A percentile compares a stretch with the other conserved stretches of the same genome.
Evolutionary conservation across 2,329 filamentous ascomycete species (phyloP).

Genomic region (Phaeosphaeriaceae sp.): DNA sequence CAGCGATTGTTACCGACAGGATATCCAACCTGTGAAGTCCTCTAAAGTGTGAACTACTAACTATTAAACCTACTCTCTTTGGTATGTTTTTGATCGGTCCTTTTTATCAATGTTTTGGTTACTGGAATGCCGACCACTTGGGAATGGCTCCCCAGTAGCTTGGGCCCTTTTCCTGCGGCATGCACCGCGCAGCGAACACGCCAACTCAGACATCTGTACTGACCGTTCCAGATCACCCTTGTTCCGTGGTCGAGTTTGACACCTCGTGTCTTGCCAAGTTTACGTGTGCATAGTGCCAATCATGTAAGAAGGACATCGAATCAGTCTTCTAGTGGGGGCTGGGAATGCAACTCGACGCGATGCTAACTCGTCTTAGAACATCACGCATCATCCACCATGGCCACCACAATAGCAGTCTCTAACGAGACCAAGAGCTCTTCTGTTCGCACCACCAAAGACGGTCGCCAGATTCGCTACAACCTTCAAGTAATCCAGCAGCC

Average conservation of each 20-base stretch:
- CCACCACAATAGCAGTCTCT: constrained; percentile 56
- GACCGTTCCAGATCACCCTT: constrained; percentile 12
- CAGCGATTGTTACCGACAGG: background rate
- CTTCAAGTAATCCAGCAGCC: constrained; percentile 92
- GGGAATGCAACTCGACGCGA: constrained; percentile 16
- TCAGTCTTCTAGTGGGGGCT: constrained; percentile 17
- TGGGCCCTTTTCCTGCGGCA: constrained; percentile 16
- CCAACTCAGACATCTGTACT: constrained; percentile 11
- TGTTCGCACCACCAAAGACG: constrained; percentile 71
- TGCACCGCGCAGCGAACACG: constrained; percentile 12
- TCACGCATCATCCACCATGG: constrained; percentile 13
- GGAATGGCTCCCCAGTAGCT: constrained; percentile 18
- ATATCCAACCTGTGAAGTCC: background rate
- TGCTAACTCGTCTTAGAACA: constrained; percentile 19
- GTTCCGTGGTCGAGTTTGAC: constrained; percentile 24
- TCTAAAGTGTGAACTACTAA: background rate
- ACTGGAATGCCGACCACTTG: constrained; percentile 17
- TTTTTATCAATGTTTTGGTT: constrained; percentile 4
- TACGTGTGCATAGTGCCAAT: background rate
- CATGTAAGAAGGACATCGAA: constrained; percentile 1
- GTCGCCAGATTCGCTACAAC: constrained; percentile 78
- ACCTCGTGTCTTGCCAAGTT: constrained; percentile 10
- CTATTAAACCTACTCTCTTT: background rate
- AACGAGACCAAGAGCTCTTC: constrained; percentile 63
- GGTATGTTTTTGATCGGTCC: constrained; percentile 14